A percentile compares a stretch with the other conserved stretches of the same genome.
phyloP scores from a whole-genome alignment of 768 basidiomycete species.

The Leccinellum rugosiceps region DNA sequence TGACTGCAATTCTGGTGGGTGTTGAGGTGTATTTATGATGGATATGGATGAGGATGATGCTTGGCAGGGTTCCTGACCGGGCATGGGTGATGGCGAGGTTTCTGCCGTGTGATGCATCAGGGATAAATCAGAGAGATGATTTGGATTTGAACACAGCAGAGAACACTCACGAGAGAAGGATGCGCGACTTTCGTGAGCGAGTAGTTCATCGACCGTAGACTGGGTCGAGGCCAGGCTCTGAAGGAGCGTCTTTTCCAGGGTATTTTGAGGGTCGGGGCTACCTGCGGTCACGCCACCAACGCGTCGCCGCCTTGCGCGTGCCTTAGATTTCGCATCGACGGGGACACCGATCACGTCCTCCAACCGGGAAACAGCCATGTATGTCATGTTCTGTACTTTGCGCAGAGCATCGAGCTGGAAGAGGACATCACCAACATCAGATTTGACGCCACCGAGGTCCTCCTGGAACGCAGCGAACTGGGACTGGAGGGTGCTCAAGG shows the following conservation, averaged over 20 bases:
- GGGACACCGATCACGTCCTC: slow-evolving; percentile 14
- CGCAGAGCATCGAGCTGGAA: slow-evolving; percentile 14
- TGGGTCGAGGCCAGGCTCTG: slow-evolving; percentile 20
- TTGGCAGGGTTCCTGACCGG: background rate
- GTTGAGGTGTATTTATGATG: background rate
- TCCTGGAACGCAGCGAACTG: slow-evolving; percentile 17
- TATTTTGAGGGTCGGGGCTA: background rate
- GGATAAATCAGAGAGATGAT: background rate
- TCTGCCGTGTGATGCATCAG: background rate
- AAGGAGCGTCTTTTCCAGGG: slow-evolving; percentile 2
- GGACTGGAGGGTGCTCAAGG: slow-evolving; percentile 8
- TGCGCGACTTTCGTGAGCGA: slow-evolving; percentile 7
- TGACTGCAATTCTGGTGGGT: background rate
- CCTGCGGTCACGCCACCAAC: background rate
- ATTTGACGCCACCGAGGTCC: slow-evolving; percentile 3
- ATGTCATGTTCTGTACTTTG: slow-evolving; percentile 12
- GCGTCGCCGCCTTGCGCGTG: background rate
- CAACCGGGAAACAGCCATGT: slow-evolving; percentile 6
- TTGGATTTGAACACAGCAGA: background rate
- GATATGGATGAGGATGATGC: background rate
- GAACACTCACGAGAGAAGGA: slow-evolving; percentile 10
- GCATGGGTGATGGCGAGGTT: background rate
- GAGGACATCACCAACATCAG: slow-evolving; percentile 16
- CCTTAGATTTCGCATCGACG: background rate
- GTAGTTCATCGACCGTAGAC: slow-evolving; percentile 17